Conservation (phyloP, 225 moss, liverwort and hornwort species). For the Asterella californica region DNA sequence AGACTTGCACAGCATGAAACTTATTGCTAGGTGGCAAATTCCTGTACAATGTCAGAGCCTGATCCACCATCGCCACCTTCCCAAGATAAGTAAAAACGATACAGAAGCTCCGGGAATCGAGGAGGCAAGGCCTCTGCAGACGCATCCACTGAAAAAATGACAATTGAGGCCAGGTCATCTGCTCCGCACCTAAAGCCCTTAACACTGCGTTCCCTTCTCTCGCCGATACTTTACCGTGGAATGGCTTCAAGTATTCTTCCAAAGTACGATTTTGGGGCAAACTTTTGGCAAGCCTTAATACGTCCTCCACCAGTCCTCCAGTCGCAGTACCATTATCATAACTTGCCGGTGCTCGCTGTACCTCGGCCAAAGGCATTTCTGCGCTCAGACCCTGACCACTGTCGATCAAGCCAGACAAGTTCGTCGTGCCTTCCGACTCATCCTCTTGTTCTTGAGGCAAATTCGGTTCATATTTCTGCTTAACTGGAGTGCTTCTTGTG, state of each 20-base stretch:
- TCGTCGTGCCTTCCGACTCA: no score
- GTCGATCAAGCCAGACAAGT: neutral
- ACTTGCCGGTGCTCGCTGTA: neutral
- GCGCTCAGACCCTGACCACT: neutral
- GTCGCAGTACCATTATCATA: neutral
- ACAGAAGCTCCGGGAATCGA: constrained; percentile 78
- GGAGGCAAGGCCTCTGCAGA: constrained; percentile 60
- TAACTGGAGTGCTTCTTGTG: neutral
- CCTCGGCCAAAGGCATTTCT: neutral
- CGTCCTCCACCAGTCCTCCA: constrained; percentile 38
- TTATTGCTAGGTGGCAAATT: constrained; percentile 55
- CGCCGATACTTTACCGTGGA: constrained; percentile 42
- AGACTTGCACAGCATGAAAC: constrained; percentile 75
- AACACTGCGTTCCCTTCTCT: constrained; percentile 66
- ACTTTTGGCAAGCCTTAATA: constrained; percentile 55
- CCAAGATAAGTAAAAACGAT: constrained; percentile 60
- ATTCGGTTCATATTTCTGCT: neutral
- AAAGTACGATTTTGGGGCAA: constrained; percentile 53
- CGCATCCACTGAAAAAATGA: constrained; percentile 98
- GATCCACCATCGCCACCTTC: constrained; percentile 63
- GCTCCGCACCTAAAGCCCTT: constrained; percentile 56
- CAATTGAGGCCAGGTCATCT: constrained; percentile 51
- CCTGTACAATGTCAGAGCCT: constrained; percentile 55
- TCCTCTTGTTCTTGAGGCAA: neutral
- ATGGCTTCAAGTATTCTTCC: constrained; percentile 63